phyloP scores from a whole-genome alignment of 352 stramenopile species.

The Plasmopara muralis region DNA sequence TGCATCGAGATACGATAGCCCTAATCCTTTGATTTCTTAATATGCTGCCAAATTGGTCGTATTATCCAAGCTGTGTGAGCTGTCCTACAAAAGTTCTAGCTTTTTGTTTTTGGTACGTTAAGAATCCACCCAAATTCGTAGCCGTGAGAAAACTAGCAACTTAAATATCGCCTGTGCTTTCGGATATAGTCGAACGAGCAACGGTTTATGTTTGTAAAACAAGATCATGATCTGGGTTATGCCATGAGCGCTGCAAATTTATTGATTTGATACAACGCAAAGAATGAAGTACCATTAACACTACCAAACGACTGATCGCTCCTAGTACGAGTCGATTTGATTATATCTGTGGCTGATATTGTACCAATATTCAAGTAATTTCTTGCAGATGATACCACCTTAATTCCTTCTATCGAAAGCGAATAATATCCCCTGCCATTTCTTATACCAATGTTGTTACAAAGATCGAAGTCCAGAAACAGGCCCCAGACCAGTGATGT shows the following conservation, averaged over 20 bases:
- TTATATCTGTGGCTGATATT: not conserved
- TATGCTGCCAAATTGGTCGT: no score
- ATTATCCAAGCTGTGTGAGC: not conserved
- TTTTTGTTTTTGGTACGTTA: not conserved
- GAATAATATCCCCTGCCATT: not conserved
- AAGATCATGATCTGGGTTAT: not conserved
- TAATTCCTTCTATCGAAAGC: not conserved
- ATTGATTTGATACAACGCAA: not conserved
- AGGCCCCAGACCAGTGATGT: not conserved
- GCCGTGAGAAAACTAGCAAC: not conserved
- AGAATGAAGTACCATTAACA: no score
- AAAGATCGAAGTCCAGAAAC: not conserved
- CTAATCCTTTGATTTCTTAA: no score
- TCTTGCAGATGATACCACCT: not conserved
- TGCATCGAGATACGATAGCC: no score
- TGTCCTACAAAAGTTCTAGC: not conserved
- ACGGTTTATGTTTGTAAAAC: no score
- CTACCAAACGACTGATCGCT: not conserved
- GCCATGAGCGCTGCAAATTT: not conserved
- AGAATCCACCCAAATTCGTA: not conserved
- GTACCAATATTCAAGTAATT: not conserved
- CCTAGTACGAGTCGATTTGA: not conserved
- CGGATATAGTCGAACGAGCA: no score
- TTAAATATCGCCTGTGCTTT: not conserved
- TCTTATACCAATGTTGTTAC: not conserved